Evolutionary conservation across 805 yeast species (phyloP), one percentile per base, ranked within the genome.

Genomic region (Schizosaccharomyces lindneri): DNA sequence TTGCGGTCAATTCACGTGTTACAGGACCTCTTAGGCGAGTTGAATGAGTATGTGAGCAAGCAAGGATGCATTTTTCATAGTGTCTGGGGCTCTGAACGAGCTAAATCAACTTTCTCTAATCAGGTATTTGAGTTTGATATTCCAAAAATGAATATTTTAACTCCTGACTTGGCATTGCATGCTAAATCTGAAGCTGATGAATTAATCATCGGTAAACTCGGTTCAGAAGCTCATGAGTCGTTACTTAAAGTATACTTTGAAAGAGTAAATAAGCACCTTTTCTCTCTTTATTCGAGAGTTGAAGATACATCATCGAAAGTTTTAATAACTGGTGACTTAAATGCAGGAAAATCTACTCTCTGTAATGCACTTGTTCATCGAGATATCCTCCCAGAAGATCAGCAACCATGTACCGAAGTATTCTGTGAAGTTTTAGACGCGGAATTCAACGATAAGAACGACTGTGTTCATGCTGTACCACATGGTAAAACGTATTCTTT

Each of bases 361-460:
- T 93, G 98, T 72, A 93, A 93, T 69, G 90, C 96, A 0, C 74
- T 93, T 51, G 73, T 93, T 63, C 76, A 89, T 65, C 78, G 93
- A 61, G 79, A 81, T 60, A 72, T 93, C 2, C 73, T 93, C 59
- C 98, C 99, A 0, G 95, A 85, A 68, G 99, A 93, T 71, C 98
- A 93, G 68, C 95, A 93, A 69, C 99, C 99, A 1, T 88, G 97
- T 68, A 93, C 99, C 0, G 83, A 86, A 64, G 96, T 93, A 0
- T 94, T 94, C 68, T 89, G 96, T 70, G 98, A 94, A 72, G 90
- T 94, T 6, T 75, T 86, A 36, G 96, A 93, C 70, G 87, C 88
- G 11, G 74, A 81, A 24, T 85, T 82, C 55, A 90, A 90, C 68
- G 73, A 76, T 51, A 80, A 83, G 19, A 67, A 81, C 17, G 97